A percentile compares a stretch with the other conserved stretches of the same genome.
Conservation (phyloP, 2,329 filamentous ascomycete genomes). For the Huntiella decipiens region DNA sequence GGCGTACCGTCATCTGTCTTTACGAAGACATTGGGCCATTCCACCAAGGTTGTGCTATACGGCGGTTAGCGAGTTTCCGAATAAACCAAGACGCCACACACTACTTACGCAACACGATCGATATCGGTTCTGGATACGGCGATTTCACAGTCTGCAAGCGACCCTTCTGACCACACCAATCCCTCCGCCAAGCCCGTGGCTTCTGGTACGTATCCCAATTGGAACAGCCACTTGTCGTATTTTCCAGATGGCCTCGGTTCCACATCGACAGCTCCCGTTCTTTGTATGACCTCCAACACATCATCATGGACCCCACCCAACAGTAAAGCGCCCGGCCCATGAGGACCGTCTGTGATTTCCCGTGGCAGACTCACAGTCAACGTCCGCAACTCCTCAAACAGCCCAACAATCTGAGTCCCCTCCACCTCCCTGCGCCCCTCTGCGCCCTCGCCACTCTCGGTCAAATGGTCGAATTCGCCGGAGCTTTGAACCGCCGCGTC, state of each 20-base stretch:
- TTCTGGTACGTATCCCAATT: conserved; percentile 24
- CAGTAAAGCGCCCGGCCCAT: conserved; percentile 19
- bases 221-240: conserved; percentile 41
- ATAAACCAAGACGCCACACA: no score
- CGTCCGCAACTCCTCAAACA: conserved; percentile 17
- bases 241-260: conserved; percentile 14
- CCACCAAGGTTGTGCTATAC: conserved; percentile 22
- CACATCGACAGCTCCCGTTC: conserved; percentile 1
- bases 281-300: conserved; percentile 14
- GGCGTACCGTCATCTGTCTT: conserved; percentile 27
- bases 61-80: no score
- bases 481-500: conserved; percentile 13
- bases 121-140: conserved; percentile 37
- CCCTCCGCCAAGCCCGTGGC: conserved; percentile 22
- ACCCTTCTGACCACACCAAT: conserved; percentile 35
- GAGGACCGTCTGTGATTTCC: conserved; percentile 11
- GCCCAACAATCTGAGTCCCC: conserved; percentile 18
- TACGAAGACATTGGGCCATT: conserved; percentile 28
- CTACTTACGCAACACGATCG: conserved; percentile 30
- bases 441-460: conserved; percentile 14
- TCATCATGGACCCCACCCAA: conserved; percentile 18
- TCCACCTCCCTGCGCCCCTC: conserved; percentile 19
- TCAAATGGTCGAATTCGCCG: background rate
- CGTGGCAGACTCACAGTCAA: conserved; percentile 15
- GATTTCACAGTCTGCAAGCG: conserved; percentile 32